A percentile compares a stretch with the other conserved stretches of the same genome.
phyloP scores from a whole-genome alignment of 495 filamentous ascomycete species.

The Penicillium simplicissimum region DNA sequence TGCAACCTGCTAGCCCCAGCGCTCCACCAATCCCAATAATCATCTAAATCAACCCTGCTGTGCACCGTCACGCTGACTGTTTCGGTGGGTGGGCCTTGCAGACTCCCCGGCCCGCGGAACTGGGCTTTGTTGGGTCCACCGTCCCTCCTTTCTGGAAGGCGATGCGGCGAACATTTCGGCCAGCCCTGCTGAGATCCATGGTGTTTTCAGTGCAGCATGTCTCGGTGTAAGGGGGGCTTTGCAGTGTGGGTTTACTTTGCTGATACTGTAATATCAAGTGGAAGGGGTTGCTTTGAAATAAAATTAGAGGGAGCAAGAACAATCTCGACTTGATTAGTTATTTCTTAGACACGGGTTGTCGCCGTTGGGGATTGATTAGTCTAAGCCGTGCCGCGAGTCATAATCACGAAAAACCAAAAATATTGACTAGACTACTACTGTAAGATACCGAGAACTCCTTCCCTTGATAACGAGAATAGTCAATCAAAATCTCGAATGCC shows the following conservation, averaged over 20 bases:
- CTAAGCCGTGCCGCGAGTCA: neutral
- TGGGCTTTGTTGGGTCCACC: neutral
- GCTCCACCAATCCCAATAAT: no score
- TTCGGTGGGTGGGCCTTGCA: neutral
- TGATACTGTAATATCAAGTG: neutral
- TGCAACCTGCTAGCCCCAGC: neutral
- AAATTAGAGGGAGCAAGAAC: neutral
- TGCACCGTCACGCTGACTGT: neutral
- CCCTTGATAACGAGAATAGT: constrained; percentile 9
- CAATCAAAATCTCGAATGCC: neutral
- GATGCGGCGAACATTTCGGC: neutral
- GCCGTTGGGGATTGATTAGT: neutral
- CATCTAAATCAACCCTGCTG: constrained; percentile 2
- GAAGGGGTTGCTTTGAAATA: neutral
- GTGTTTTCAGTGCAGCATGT: neutral
- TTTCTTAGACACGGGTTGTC: neutral
- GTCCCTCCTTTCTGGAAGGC: neutral
- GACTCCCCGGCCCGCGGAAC: neutral
- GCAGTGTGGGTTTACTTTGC: neutral
- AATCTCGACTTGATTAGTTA: neutral
- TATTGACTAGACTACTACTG: neutral
- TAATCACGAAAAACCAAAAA: neutral
- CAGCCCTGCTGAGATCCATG: neutral
- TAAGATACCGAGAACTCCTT: neutral
- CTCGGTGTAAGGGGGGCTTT: neutral